Percentiles rank a stretch among this genome's conserved stretches.
phyloP scores from a whole-genome alignment of 306 rosid genomes.

The Canavalia gladiata region DNA sequence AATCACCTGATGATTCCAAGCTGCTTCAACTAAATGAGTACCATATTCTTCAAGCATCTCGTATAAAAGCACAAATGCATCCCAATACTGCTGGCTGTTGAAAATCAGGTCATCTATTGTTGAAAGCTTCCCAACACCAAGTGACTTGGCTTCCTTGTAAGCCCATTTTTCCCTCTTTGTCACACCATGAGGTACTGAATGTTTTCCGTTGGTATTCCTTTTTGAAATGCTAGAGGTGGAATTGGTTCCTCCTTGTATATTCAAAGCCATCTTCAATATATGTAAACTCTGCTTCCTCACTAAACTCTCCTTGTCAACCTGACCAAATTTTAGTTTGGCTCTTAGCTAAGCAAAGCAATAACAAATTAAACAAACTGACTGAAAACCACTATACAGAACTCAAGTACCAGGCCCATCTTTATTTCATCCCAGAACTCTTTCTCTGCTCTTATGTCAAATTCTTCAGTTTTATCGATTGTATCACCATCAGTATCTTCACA shows the following conservation, averaged over 20 bases:
- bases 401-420: constrained; percentile 83
- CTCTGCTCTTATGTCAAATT: constrained; percentile 74
- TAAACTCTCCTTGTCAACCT: constrained; percentile 88
- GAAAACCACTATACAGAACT: constrained; percentile 42
- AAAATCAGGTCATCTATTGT: constrained; percentile 56
- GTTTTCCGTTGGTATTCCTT: constrained; percentile 44
- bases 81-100: constrained; percentile 78
- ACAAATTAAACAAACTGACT: constrained; percentile 44
- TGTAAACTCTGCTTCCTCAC: constrained; percentile 92
- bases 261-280: constrained; percentile 69
- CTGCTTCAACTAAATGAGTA: constrained; percentile 98
- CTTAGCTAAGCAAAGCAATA: constrained; percentile 40
- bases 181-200: constrained; percentile 56
- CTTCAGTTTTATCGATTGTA: constrained; percentile 46
- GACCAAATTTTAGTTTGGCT: constrained; percentile 46
- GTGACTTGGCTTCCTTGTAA: constrained; percentile 83
- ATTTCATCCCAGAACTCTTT: constrained; percentile 88
- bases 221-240: constrained; percentile 54
- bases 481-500: constrained; percentile 56
- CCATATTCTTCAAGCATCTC: constrained; percentile 99
- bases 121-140: constrained; percentile 79
- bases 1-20: constrained; percentile 93
- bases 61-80: constrained; percentile 83
- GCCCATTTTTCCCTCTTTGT: constrained; percentile 91
- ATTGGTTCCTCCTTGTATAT: constrained; percentile 51